Conservation (phyloP, 2,329 filamentous ascomycete genomes). For the Penicillium crustosum region DNA sequence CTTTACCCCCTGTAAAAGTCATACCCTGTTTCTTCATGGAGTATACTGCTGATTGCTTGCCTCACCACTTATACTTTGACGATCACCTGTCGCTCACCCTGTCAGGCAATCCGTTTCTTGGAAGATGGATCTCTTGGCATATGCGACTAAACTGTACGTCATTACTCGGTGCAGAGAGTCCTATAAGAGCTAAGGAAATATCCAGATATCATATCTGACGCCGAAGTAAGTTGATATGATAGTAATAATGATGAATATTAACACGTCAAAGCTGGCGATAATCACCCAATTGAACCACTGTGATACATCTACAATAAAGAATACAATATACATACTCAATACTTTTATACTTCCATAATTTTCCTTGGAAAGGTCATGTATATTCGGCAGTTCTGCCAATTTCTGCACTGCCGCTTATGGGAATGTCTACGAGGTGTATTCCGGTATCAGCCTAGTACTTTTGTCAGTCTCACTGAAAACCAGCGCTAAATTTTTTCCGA, state of each 20-base stretch:
- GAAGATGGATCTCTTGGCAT: background rate
- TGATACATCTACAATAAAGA: background rate
- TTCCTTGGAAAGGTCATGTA: background rate
- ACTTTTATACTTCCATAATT: background rate
- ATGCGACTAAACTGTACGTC: background rate
- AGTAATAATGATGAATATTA: background rate
- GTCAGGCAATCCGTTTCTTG: background rate
- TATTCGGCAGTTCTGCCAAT: background rate
- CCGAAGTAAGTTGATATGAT: background rate
- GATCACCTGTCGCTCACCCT: conserved; percentile 11
- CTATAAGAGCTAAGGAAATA: background rate
- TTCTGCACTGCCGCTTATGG: background rate
- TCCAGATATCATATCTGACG: background rate
- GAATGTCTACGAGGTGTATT: background rate
- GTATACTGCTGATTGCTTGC: background rate
- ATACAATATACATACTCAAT: background rate
- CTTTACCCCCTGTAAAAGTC: conserved; percentile 8
- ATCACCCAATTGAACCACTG: background rate
- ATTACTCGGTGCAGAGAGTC: background rate
- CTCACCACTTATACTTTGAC: background rate
- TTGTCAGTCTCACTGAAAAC: conserved; percentile 1
- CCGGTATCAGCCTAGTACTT: conserved; percentile 1
- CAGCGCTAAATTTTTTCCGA: background rate
- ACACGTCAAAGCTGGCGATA: background rate
- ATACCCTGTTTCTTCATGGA: conserved; percentile 5